Conservation (phyloP, 129 eudicot genomes). For the Helianthus annuus region DNA sequence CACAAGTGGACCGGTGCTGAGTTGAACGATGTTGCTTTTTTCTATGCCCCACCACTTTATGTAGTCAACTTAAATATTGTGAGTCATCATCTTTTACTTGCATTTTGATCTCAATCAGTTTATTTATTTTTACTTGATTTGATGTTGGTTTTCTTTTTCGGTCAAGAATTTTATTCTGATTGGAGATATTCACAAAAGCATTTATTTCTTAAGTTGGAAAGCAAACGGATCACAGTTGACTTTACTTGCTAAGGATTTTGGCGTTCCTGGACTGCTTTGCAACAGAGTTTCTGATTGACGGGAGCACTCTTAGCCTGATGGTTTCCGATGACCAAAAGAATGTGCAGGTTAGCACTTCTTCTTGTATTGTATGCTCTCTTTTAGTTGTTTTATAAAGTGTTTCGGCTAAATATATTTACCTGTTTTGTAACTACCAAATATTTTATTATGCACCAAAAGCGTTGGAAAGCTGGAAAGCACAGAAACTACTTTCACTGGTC, state of each 20-base stretch:
- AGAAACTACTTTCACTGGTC: slow-evolving; percentile 86
- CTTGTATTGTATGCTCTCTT: no score
- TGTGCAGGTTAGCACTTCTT: slow-evolving; percentile 70
- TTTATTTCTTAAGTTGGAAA: slow-evolving; percentile 86
- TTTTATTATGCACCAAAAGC: no score
- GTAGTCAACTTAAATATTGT: slow-evolving; percentile 97
- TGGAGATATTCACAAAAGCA: slow-evolving; percentile 96
- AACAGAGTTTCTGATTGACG: slow-evolving; percentile 92
- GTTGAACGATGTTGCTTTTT: slow-evolving; percentile 86
- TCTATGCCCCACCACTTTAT: slow-evolving; percentile 93
- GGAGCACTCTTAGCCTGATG: slow-evolving; percentile 85
- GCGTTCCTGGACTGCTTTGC: slow-evolving; percentile 87
- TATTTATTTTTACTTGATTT: neutral
- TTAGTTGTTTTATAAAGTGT: no score
- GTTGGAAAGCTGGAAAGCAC: no score
- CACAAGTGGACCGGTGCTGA: slow-evolving; percentile 97
- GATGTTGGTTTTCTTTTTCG: slow-evolving; percentile 29
- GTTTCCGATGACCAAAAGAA: slow-evolving; percentile 96
- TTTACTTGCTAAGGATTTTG: slow-evolving; percentile 94
- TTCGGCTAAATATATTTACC: no score
- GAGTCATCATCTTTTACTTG: slow-evolving; percentile 27
- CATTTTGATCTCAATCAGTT: neutral
- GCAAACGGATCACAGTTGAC: slow-evolving; percentile 89
- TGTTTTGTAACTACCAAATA: no score
- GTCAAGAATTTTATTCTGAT: slow-evolving; percentile 92